These are phyloP conservation scores for Persicaria maculosa DNA, from an alignment of 148 eudicot genomes.

Conservation along the genomic window DNA sequence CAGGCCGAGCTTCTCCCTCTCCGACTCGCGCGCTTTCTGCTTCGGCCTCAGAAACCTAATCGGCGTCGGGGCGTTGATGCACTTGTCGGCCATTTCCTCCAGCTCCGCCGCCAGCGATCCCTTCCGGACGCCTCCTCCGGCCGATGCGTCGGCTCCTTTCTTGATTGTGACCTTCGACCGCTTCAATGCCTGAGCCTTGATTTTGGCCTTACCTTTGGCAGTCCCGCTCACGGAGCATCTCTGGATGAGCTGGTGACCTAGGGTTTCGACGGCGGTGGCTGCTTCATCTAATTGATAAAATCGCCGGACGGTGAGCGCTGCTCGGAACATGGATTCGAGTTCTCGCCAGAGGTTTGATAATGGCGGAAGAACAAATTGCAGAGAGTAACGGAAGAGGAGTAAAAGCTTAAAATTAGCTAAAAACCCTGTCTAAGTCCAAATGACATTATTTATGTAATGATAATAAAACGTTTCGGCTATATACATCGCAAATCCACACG, in stretches of 20 bases:
- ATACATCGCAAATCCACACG: no score
- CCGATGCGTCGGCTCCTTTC: conserved; percentile 28
- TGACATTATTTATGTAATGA: no score
- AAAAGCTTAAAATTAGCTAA: no score
- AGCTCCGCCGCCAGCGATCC: conserved; percentile 26
- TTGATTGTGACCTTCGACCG: conserved; percentile 41
- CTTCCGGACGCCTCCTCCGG: conserved; percentile 25
- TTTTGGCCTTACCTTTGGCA: conserved; percentile 71
- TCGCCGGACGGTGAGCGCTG: not conserved
- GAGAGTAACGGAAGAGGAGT: no score
- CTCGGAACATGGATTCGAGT: not conserved
- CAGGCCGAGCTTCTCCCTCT: conserved; percentile 76
- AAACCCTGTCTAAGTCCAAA: no score
- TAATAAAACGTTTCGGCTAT: no score
- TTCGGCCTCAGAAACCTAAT: conserved; percentile 16
- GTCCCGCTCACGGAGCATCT: conserved; percentile 80
- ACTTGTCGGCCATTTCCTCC: conserved; percentile 24
- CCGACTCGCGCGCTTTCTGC: conserved; percentile 56
- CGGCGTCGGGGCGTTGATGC: no score
- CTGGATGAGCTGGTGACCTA: conserved; percentile 45
- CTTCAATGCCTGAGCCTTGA: conserved; percentile 48
- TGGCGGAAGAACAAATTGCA: no score
- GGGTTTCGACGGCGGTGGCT: conserved; percentile 21
- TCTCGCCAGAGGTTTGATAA: no score
- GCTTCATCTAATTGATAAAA: not conserved